phyloP scores from a whole-genome alignment of 192 early-diverging fungal genomes.

The Gorgonomyces haynaldii region DNA sequence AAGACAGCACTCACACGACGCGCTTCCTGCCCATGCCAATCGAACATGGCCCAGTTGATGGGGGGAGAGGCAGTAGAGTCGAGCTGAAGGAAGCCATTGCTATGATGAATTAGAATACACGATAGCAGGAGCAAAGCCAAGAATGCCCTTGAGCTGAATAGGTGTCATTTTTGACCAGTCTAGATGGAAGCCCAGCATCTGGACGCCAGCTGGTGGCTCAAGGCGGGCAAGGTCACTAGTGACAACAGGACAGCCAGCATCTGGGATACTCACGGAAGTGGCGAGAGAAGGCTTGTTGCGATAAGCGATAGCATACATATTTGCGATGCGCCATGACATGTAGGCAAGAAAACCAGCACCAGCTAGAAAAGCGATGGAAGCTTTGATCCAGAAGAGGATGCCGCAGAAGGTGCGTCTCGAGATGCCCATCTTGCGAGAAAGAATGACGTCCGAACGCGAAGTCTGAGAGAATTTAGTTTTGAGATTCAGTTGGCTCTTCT shows the following conservation, averaged over 20 bases:
- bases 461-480: too few relatives aligned
- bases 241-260: not conserved
- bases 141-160: constrained; percentile 1
- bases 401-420: too few relatives aligned
- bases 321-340: not conserved
- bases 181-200: constrained; percentile 16
- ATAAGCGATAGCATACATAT: not conserved
- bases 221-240: constrained; percentile 1
- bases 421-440: too few relatives aligned
- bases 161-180: constrained; percentile 20
- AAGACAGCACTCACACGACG: constrained; percentile 19
- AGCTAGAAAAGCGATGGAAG: not conserved
- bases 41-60: constrained; percentile 5
- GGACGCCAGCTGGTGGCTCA: constrained; percentile 6
- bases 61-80: not conserved
- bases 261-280: too few relatives aligned
- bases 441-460: too few relatives aligned
- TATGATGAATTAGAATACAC: constrained; percentile 11
- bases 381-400: constrained; percentile 2
- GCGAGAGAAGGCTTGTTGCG: not conserved
- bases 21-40: constrained; percentile 26
- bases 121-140: constrained; percentile 11
- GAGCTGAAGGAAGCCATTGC: constrained; percentile 20
- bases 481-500: too few relatives aligned
- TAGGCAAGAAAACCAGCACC: not conserved